A percentile compares a stretch with the other conserved stretches of the same genome.
phyloP scores from a whole-genome alignment of 73 alveolate genomes.

The Tetrahymena thermophila region DNA sequence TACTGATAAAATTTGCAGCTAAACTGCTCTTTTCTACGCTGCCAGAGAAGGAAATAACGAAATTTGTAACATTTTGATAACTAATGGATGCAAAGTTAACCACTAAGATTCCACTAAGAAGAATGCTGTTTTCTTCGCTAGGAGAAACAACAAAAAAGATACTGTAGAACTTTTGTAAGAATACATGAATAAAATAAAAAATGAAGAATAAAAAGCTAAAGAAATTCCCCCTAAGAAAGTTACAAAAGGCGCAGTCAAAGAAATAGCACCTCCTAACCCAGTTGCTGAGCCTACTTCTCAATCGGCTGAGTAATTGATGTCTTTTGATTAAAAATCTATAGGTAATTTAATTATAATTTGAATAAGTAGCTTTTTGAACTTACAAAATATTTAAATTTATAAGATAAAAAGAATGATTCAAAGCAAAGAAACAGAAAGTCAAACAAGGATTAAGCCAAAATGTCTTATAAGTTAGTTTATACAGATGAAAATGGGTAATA shows the following conservation, averaged over 20 bases:
- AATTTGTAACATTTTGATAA: conserved; percentile 59
- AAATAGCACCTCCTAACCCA: not conserved
- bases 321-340: not conserved
- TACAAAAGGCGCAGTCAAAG: not conserved
- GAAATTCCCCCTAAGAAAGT: not conserved
- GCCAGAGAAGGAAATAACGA: conserved; percentile 87
- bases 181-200: conserved; percentile 10
- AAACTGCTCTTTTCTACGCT: conserved; percentile 84
- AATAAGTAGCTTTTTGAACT: not conserved
- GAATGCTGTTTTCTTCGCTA: conserved; percentile 71
- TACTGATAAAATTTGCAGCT: conserved; percentile 67
- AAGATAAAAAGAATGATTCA: conserved; percentile 17
- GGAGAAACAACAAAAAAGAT: conserved; percentile 55
- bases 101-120: conserved; percentile 65
- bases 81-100: conserved; percentile 65
- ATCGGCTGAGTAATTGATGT: not conserved
- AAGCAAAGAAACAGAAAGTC: conserved; percentile 3
- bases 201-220: conserved; percentile 18
- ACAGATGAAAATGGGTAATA: conserved; percentile 48
- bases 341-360: not conserved
- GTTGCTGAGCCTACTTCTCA: not conserved
- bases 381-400: not conserved
- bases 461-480: conserved; percentile 17
- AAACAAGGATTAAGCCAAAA: conserved; percentile 2
- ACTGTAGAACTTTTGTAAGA: conserved; percentile 49